Base-by-base conservation (phyloP, 2,329 filamentous ascomycete genomes). In the Penicillium freii region DNA sequence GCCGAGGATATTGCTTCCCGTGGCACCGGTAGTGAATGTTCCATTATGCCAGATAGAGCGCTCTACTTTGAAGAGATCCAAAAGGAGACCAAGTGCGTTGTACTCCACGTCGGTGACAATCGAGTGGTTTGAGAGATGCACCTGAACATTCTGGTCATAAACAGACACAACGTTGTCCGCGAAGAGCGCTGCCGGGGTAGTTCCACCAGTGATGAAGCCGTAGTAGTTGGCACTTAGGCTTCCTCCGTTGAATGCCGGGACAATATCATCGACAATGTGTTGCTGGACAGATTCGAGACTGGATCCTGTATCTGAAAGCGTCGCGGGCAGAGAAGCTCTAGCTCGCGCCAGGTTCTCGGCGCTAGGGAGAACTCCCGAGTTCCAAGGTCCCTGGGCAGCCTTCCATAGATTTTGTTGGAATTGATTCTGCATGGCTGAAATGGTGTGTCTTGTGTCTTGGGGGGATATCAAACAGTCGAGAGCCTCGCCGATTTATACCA, bases 161-260 rank as follows among this genome's bases (percentile, higher is more conserved):
- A 84, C 82, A 5, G 87, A 87, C 59, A 93, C 91, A n/a, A 96
- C 76, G 62, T 91, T 89, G 72, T 97, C 93, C 1, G 91, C 92
- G 53, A 90, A 84, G 64, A 88, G 82, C 33, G 92, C 92, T 25
- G 91, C 85, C 6, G 91, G 90, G 0, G 92, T 89, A 8, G 82
- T 80, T 15, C 91, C 89, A 44, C 93, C 93, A 0, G 88, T 96
- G 6, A 97, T 89, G 71, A 97, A 96, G 58, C 91, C 92, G 72
- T 91, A 95, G 79, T 95, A 96, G 54, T 86, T 84, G 11, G 85
- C 74, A 43, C 83, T 85, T 42, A 83, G 81, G 63, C 85, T 87
- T 67, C 85, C 83, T 17, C 80, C 82, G 65, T 87, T 91, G 58
- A 94, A 81, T 1, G 82, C 88, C 0, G 78, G 77, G 6, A 77